phyloP scores from a whole-genome alignment of 2,329 filamentous ascomycete genomes.

The Sordariomycetes sp. region DNA sequence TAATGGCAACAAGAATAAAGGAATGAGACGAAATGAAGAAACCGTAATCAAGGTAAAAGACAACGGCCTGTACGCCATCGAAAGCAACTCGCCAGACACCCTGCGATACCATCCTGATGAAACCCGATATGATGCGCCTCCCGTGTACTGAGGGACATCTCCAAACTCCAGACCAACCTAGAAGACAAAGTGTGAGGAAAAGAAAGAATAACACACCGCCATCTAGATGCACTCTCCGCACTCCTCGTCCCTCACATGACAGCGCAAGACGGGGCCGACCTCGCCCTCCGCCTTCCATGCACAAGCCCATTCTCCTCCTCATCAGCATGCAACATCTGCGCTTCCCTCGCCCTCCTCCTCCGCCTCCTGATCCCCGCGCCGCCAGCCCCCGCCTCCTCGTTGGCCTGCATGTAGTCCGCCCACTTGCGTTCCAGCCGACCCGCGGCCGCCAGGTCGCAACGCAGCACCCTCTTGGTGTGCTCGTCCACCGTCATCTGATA shows the following conservation, averaged over 20 bases:
- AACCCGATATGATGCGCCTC: not conserved
- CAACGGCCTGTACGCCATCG: not conserved
- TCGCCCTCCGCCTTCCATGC: conserved; percentile 42
- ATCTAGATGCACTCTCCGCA: not conserved
- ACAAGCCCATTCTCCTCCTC: conserved; percentile 58
- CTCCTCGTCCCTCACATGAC: conserved; percentile 44
- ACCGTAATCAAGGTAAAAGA: not conserved
- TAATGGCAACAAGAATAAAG: not conserved
- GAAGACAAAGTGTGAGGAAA: not conserved
- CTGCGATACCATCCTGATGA: not conserved
- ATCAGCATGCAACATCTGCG: conserved; percentile 64
- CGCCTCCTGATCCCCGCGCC: conserved; percentile 56
- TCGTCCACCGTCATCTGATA: conserved; percentile 94
- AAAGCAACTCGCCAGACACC: not conserved
- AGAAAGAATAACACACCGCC: not conserved
- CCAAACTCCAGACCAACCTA: not conserved
- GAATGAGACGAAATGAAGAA: not conserved
- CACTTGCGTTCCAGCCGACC: conserved; percentile 77
- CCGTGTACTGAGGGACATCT: not conserved
- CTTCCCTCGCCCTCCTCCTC: conserved; percentile 66
- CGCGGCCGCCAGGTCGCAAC: conserved; percentile 63
- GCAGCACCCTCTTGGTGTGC: conserved; percentile 74
- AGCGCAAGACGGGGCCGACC: conserved; percentile 47
- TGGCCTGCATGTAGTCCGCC: conserved; percentile 88
- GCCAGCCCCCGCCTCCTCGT: conserved; percentile 63